Evolutionary conservation across 768 basidiomycete species (phyloP).

Genomic region (Dacryopinax primogenitus): DNA sequence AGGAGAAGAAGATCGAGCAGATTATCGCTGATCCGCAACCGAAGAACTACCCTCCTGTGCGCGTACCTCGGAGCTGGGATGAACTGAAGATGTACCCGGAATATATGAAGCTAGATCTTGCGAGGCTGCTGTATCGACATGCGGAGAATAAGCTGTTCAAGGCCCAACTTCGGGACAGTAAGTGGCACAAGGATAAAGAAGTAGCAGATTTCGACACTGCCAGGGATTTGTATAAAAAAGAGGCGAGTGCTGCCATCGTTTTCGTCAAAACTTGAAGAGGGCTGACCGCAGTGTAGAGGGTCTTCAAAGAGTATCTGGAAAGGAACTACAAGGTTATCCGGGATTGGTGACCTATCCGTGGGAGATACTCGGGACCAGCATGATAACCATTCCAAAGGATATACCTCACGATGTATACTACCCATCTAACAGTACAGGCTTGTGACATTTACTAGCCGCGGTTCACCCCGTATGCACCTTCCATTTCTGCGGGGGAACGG

Average conservation of each 20-base stretch:
- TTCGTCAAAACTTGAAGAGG: background rate
- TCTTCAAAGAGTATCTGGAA: background rate
- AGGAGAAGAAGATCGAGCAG: background rate
- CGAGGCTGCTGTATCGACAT: background rate
- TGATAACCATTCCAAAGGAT: background rate
- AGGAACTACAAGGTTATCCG: background rate
- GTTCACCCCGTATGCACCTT: background rate
- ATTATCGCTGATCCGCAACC: conserved; percentile 4
- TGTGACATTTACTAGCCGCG: background rate
- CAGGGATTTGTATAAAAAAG: background rate
- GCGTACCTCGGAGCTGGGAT: background rate
- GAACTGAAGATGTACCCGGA: background rate
- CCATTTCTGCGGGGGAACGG: background rate
- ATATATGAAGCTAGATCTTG: background rate
- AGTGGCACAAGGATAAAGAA: conserved; percentile 6
- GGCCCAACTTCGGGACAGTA: background rate
- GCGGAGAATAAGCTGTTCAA: background rate
- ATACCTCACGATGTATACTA: conserved; percentile 3
- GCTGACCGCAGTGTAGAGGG: background rate
- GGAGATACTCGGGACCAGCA: background rate
- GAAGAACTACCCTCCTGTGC: background rate
- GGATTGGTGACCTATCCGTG: background rate
- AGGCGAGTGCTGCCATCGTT: background rate
- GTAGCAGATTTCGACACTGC: background rate
- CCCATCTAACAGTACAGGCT: background rate